These are phyloP conservation scores for Cutaneotrichosporon cavernicola DNA, from an alignment of 1,284 basidiomycete species.

Conservation along the genomic window DNA sequence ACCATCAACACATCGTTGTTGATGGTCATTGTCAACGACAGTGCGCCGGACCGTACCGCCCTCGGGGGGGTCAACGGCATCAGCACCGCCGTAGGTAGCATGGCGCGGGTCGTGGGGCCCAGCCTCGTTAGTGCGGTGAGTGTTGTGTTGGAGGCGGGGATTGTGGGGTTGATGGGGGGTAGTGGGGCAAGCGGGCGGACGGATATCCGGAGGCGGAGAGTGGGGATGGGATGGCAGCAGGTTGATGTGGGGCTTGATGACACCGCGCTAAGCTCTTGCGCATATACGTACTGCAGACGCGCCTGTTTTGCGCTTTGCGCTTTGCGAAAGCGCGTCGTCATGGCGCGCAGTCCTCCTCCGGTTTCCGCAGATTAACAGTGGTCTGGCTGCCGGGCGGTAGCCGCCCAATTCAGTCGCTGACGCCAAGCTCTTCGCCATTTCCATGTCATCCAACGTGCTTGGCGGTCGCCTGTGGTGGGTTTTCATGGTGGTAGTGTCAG, in stretches of 20 bases:
- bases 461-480: conserved; percentile 51
- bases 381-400: too few species aligned
- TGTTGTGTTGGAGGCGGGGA: conserved; percentile 10
- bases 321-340: too few species aligned
- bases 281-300: too few species aligned
- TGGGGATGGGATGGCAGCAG: too few species aligned
- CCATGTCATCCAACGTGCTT: conserved; percentile 44
- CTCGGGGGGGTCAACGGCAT: conserved; percentile 51
- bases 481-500: conserved; percentile 39
- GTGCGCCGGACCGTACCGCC: conserved; percentile 42
- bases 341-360: too few species aligned
- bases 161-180: too few species aligned
- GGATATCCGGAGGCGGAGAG: too few species aligned
- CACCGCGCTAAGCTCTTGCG: too few species aligned
- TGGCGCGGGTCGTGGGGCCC: conserved; percentile 47
- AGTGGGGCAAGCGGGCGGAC: too few species aligned
- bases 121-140: conserved; percentile 40
- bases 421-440: conserved; percentile 44
- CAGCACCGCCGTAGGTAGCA: conserved; percentile 43
- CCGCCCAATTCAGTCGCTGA: background rate
- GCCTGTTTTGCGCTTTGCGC: too few species aligned
- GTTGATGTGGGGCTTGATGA: too few species aligned
- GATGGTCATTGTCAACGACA: conserved; percentile 48
- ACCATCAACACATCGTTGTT: conserved; percentile 36
- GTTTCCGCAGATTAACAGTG: too few species aligned